These are phyloP conservation scores for Claviceps sp. DNA, from an alignment of 2,329 filamentous ascomycete species.

Conservation along the genomic window DNA sequence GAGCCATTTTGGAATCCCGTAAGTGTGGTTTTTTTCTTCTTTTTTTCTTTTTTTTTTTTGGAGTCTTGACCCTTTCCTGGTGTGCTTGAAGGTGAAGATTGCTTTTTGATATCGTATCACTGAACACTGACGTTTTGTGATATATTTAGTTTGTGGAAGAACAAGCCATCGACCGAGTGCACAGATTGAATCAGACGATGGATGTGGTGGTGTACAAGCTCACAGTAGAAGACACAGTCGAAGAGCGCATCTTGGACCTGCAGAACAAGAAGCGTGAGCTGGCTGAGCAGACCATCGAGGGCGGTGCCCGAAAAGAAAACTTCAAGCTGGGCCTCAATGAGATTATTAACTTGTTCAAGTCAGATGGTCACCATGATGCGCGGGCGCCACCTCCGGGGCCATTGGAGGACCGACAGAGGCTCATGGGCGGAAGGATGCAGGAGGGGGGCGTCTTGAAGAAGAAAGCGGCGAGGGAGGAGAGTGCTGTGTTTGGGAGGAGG, in stretches of 20 bases:
- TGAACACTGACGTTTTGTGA: too few species aligned
- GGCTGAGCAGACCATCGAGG: slow-evolving; percentile 84
- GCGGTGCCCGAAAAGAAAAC: slow-evolving; percentile 55
- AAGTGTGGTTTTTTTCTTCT: too few species aligned
- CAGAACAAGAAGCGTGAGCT: slow-evolving; percentile 89
- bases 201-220: slow-evolving; percentile 94
- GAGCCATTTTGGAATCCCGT: slow-evolving; percentile 98
- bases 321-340: slow-evolving; percentile 86
- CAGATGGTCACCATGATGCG: slow-evolving; percentile 30
- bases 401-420: slow-evolving; percentile 2
- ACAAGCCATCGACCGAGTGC: slow-evolving; percentile 95
- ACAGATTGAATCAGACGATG: slow-evolving; percentile 91
- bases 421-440: slow-evolving; percentile 2
- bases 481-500: slow-evolving; percentile 26
- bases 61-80: background rate
- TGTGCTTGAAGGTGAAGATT: background rate
- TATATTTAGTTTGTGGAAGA: slow-evolving; percentile 74
- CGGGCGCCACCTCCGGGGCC: slow-evolving; percentile 7
- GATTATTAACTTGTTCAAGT: slow-evolving; percentile 79
- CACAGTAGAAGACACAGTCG: slow-evolving; percentile 73
- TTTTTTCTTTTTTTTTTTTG: slow-evolving; percentile 25
- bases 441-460: slow-evolving; percentile 13
- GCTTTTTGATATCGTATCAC: too few species aligned
- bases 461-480: slow-evolving; percentile 22
- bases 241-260: slow-evolving; percentile 86